Conservation (phyloP, 1,139 yeast genomes). For the Saccharomycopsis phalli region DNA sequence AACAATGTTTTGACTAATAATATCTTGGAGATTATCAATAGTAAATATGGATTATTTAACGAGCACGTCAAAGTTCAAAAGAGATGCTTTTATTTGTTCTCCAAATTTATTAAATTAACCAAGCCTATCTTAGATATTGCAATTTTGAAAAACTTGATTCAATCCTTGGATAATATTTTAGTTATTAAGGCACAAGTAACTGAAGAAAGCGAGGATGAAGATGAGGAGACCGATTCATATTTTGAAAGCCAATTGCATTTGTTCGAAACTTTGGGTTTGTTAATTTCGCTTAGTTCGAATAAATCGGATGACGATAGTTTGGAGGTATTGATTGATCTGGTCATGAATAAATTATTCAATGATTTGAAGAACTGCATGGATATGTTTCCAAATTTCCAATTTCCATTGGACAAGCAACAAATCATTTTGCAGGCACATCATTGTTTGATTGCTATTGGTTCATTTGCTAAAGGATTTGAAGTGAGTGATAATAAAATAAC, state of each 20-base stretch:
- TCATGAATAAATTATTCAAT: constrained; percentile 71
- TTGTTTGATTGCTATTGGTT: constrained; percentile 79
- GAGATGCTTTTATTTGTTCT: constrained; percentile 86
- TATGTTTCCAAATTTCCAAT: constrained; percentile 23
- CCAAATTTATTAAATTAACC: constrained; percentile 70
- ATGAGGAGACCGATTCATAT: constrained; percentile 37
- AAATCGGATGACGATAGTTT: constrained; percentile 32
- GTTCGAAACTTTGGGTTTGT: constrained; percentile 71
- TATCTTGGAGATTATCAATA: constrained; percentile 68
- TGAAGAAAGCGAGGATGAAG: constrained; percentile 23
- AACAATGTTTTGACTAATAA: constrained; percentile 49
- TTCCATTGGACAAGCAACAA: constrained; percentile 34
- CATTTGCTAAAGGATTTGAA: constrained; percentile 78
- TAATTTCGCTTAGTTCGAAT: constrained; percentile 43
- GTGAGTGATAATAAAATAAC: constrained; percentile 22
- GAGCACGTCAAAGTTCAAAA: constrained; percentile 61
- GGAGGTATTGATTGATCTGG: constrained; percentile 42
- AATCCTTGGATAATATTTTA: constrained; percentile 43
- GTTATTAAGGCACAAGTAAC: constrained; percentile 48
- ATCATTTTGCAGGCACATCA: constrained; percentile 74
- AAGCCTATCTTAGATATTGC: constrained; percentile 52
- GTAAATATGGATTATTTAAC: constrained; percentile 75
- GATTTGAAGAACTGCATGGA: constrained; percentile 63
- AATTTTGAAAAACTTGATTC: constrained; percentile 42
- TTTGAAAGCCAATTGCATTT: constrained; percentile 76